These are phyloP conservation scores for Brassica incana DNA, from an alignment of 345 rosid species.

Conservation along the genomic window DNA sequence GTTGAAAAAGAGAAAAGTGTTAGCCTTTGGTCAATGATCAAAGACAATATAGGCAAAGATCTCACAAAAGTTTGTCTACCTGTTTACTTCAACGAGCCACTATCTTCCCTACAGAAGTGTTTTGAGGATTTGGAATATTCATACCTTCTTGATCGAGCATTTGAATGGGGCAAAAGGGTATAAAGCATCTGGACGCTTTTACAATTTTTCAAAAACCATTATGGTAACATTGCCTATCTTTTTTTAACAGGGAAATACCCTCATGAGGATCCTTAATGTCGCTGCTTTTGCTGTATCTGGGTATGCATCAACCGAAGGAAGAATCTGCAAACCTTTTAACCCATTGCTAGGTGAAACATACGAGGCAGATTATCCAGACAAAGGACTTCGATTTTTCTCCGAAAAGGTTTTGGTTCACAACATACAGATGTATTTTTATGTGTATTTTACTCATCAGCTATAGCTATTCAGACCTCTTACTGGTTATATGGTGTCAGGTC, in stretches of 20 bases:
- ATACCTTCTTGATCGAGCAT: slow-evolving; percentile 82
- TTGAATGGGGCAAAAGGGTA: slow-evolving; percentile 93
- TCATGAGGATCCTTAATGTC: slow-evolving; percentile 93
- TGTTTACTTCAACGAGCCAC: slow-evolving; percentile 98
- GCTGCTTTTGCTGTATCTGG: slow-evolving; percentile 99
- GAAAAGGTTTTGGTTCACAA: slow-evolving; percentile 68
- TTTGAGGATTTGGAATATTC: slow-evolving; percentile 98
- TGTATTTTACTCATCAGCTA: not conserved
- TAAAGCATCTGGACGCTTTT: slow-evolving; percentile 21
- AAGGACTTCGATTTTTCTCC: slow-evolving; percentile 86
- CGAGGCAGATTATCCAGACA: slow-evolving; percentile 95
- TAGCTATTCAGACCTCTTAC: slow-evolving; percentile 18
- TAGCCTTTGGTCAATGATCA: slow-evolving; percentile 99
- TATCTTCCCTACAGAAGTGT: slow-evolving; percentile 96
- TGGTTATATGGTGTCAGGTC: slow-evolving; percentile 67
- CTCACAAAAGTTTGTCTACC: slow-evolving; percentile 98
- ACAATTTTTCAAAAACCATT: slow-evolving; percentile 1
- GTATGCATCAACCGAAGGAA: slow-evolving; percentile 97
- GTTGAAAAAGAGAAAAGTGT: slow-evolving; percentile 88
- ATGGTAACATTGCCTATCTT: slow-evolving; percentile 8
- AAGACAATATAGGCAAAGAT: slow-evolving; percentile 99
- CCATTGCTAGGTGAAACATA: slow-evolving; percentile 97
- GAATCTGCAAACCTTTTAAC: slow-evolving; percentile 96
- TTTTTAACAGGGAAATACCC: slow-evolving; percentile 70
- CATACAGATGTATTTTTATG: not conserved